Conservation (phyloP, 73 alveolate genomes). For the Blepharisma japonicum region DNA sequence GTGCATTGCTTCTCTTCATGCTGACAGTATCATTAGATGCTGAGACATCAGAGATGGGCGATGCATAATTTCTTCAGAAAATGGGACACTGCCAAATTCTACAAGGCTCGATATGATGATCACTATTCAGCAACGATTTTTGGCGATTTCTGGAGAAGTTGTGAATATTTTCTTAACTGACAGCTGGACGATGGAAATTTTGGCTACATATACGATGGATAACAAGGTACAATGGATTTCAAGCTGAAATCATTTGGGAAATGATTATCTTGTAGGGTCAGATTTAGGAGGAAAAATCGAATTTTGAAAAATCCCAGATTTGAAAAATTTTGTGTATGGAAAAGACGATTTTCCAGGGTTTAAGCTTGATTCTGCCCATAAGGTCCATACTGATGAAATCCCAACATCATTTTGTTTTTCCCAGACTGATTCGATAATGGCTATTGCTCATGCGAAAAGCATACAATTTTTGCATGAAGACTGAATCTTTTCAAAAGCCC, state of each 20-base stretch:
- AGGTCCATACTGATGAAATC: not conserved
- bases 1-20: conserved; percentile 42
- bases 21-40: conserved; percentile 42
- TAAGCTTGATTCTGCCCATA: not conserved
- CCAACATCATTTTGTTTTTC: too few species aligned
- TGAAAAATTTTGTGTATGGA: not conserved
- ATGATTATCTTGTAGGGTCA: not conserved
- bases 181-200: conserved; percentile 10
- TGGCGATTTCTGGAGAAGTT: conserved; percentile 4
- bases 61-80: conserved; percentile 44
- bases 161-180: not conserved
- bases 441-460: too few species aligned
- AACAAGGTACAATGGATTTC: not conserved
- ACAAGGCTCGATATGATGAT: not conserved
- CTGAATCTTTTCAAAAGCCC: too few species aligned
- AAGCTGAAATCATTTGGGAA: not conserved
- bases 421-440: too few species aligned
- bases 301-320: too few species aligned
- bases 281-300: too few species aligned
- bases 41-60: conserved; percentile 64
- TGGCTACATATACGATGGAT: not conserved
- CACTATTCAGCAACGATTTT: not conserved
- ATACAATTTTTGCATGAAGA: too few species aligned
- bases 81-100: conserved; percentile 36
- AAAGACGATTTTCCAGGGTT: not conserved